phyloP scores from a whole-genome alignment of 495 filamentous ascomycete genomes.

The Podospora anserina region DNA sequence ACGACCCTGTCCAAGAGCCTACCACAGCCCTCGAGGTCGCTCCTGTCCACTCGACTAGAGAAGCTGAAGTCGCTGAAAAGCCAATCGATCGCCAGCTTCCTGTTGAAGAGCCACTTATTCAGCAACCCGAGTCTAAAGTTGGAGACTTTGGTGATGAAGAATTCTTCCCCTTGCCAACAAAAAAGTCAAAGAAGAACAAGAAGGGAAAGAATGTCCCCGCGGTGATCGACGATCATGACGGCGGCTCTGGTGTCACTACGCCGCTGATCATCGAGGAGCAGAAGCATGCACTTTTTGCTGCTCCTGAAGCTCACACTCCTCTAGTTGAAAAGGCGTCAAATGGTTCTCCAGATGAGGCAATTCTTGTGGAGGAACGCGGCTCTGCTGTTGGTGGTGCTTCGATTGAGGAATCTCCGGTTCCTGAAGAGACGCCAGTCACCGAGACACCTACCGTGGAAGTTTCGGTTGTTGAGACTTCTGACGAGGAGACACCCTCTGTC shows the following conservation, averaged over 20 bases:
- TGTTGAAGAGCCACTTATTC: not conserved
- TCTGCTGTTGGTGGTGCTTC: not conserved
- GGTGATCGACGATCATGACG: not conserved
- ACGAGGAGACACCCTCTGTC: not conserved
- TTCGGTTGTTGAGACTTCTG: not conserved
- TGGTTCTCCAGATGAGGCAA: not conserved
- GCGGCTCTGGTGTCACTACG: not conserved
- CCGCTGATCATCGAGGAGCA: not conserved
- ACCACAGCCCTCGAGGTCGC: not conserved
- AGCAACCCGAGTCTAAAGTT: slow-evolving; percentile 3
- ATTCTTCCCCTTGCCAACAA: slow-evolving; percentile 13
- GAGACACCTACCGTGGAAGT: not conserved
- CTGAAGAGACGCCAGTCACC: not conserved
- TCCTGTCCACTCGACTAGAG: not conserved
- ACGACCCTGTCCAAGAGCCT: not conserved
- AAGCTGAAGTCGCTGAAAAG: not conserved
- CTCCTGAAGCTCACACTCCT: not conserved
- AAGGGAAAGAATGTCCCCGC: slow-evolving; percentile 18
- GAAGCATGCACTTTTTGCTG: not conserved
- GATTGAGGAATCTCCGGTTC: not conserved
- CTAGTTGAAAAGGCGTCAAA: not conserved
- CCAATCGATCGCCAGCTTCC: not conserved
- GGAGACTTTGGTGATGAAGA: slow-evolving; percentile 11
- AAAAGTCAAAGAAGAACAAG: slow-evolving; percentile 33
- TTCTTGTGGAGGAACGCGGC: not conserved